These are phyloP conservation scores for Serendipita sp. DNA, from an alignment of 768 basidiomycete genomes.

Conservation along the genomic window DNA sequence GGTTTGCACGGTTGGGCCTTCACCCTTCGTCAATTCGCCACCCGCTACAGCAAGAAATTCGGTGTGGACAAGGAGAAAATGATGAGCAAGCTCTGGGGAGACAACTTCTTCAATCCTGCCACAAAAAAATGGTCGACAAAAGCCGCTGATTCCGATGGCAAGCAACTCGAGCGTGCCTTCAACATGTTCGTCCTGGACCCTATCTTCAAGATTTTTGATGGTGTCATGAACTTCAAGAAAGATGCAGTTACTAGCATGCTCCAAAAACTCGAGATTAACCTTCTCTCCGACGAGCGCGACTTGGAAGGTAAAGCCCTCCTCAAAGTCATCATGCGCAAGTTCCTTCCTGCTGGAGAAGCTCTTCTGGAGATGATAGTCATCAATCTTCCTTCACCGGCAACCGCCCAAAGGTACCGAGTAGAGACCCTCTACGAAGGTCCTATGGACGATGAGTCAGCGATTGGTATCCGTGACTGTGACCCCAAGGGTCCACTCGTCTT, in stretches of 20 bases:
- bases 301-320: slow-evolving; percentile 91
- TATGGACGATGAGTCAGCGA: slow-evolving; percentile 99
- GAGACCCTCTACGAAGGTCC: slow-evolving; percentile 99
- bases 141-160: slow-evolving; percentile 58
- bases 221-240: slow-evolving; percentile 99
- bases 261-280: slow-evolving; percentile 91
- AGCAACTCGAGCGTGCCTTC: slow-evolving; percentile 94
- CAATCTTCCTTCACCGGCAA: slow-evolving; percentile 92
- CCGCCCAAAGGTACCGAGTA: slow-evolving; percentile 96
- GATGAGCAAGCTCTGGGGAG: slow-evolving; percentile 96
- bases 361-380: slow-evolving; percentile 99
- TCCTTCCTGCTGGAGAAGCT: slow-evolving; percentile 97
- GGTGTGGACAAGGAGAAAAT: slow-evolving; percentile 98
- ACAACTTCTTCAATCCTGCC: slow-evolving; percentile 97
- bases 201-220: slow-evolving; percentile 96
- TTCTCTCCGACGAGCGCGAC: slow-evolving; percentile 76
- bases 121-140: slow-evolving; percentile 95
- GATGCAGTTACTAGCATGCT: slow-evolving; percentile 68
- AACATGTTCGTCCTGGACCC: slow-evolving; percentile 97
- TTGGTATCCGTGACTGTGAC: slow-evolving; percentile 96
- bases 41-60: slow-evolving; percentile 93
- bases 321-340: slow-evolving; percentile 98
- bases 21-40: slow-evolving; percentile 94
- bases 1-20: slow-evolving; percentile 99
- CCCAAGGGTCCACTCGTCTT: slow-evolving; percentile 91